Conservation (phyloP, 768 basidiomycete species). For the Boletellus ananas region DNA sequence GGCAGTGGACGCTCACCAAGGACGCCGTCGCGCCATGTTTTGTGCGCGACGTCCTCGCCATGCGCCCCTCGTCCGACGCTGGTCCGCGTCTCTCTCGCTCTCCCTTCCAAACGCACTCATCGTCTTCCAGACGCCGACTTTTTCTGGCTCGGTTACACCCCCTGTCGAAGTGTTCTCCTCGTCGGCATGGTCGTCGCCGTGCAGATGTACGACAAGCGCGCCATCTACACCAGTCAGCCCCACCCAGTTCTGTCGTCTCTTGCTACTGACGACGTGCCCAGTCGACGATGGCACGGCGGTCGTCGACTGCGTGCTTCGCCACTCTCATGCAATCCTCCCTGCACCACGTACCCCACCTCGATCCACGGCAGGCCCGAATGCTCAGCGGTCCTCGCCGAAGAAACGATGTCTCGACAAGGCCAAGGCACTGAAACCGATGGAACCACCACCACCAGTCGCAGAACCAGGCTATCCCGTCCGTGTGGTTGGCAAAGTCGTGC, state of each 20-base stretch:
- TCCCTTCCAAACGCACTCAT: background rate
- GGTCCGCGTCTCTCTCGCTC: conserved; percentile 17
- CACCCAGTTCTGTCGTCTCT: background rate
- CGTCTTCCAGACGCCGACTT: conserved; percentile 47
- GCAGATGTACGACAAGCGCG: conserved; percentile 53
- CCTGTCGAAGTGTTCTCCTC: conserved; percentile 60
- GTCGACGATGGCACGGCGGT: conserved; percentile 78
- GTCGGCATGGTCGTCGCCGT: conserved; percentile 66
- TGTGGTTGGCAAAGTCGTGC: conserved; percentile 44
- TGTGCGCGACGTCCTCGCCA: conserved; percentile 46
- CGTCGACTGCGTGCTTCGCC: conserved; percentile 59
- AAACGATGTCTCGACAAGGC: conserved; percentile 11
- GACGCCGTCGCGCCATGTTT: conserved; percentile 56
- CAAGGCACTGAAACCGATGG: conserved; percentile 1
- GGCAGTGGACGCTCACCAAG: conserved; percentile 53
- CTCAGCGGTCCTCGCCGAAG: conserved; percentile 10
- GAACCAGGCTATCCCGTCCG: conserved; percentile 45
- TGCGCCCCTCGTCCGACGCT: conserved; percentile 37
- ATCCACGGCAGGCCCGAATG: background rate
- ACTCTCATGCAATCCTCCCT: conserved; percentile 30
- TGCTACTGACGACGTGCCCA: conserved; percentile 24
- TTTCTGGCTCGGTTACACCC: conserved; percentile 68
- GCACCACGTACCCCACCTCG: conserved; percentile 6
- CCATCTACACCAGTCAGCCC: conserved; percentile 52
- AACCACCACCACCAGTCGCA: conserved; percentile 37